Evolutionary conservation across 1,284 basidiomycete species (phyloP).

Genomic region (Prillingera fragicola): DNA sequence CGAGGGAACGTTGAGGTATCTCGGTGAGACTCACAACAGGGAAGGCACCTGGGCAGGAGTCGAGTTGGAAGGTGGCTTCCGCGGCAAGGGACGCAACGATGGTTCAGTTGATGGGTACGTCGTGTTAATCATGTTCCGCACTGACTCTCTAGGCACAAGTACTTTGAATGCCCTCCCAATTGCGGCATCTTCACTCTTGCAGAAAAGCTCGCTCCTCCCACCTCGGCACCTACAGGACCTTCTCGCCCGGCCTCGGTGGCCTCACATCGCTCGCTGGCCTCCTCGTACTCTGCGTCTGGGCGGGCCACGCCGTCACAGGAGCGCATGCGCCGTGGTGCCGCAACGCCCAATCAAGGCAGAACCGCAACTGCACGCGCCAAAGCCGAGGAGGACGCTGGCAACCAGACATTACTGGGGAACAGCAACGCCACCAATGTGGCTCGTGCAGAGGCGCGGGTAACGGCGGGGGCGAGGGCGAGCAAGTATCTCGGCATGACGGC

Average conservation of each 20-base stretch:
- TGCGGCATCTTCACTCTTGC: slow-evolving; percentile 87
- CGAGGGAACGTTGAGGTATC: slow-evolving; percentile 70
- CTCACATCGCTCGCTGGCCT: slow-evolving; percentile 53
- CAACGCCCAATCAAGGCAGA: slow-evolving; percentile 11
- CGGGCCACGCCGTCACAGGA: slow-evolving; percentile 51
- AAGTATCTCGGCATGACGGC: slow-evolving; percentile 71
- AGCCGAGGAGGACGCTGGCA: slow-evolving; percentile 16
- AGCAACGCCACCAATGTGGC: slow-evolving; percentile 32
- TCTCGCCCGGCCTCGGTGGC: slow-evolving; percentile 72
- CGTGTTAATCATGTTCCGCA: not conserved
- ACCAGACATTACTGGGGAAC: slow-evolving; percentile 27
- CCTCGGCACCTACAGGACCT: slow-evolving; percentile 47
- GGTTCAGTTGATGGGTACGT: slow-evolving; percentile 81
- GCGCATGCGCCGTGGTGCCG: slow-evolving; percentile 8
- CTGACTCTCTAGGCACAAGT: slow-evolving; percentile 59
- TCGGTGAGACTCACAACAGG: slow-evolving; percentile 80
- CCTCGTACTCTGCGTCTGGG: slow-evolving; percentile 44
- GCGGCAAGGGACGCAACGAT: slow-evolving; percentile 94
- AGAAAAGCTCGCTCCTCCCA: slow-evolving; percentile 71
- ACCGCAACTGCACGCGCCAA: not conserved
- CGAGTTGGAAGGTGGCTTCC: slow-evolving; percentile 74
- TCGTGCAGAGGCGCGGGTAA: slow-evolving; percentile 54
- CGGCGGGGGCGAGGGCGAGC: slow-evolving; percentile 73
- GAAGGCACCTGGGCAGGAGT: slow-evolving; percentile 84
- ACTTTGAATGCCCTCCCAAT: slow-evolving; percentile 76